phyloP scores from a whole-genome alignment of 495 filamentous ascomycete genomes.

The Amniculicola lignicola region DNA sequence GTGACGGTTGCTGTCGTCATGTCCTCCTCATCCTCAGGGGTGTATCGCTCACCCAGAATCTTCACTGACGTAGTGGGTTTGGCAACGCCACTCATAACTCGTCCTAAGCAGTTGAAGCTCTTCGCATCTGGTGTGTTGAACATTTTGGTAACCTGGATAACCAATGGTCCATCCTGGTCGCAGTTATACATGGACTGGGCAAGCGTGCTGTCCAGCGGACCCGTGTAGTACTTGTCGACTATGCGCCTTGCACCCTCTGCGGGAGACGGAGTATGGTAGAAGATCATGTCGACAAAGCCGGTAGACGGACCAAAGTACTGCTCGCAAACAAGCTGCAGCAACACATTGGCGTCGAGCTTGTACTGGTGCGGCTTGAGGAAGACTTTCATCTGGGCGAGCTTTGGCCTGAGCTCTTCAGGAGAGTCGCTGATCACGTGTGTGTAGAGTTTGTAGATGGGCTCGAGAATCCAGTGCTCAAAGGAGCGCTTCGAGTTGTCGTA shows the following conservation, averaged over 20 bases:
- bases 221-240: slow-evolving; percentile 86
- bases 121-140: slow-evolving; percentile 85
- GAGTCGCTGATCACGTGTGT: slow-evolving; percentile 92
- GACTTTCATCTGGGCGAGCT: slow-evolving; percentile 77
- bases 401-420: slow-evolving; percentile 78
- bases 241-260: slow-evolving; percentile 70
- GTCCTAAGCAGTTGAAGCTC: slow-evolving; percentile 81
- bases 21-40: slow-evolving; percentile 95
- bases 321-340: slow-evolving; percentile 85
- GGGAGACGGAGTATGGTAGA: slow-evolving; percentile 86
- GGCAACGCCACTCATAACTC: slow-evolving; percentile 91
- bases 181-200: slow-evolving; percentile 77
- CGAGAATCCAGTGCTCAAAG: slow-evolving; percentile 92
- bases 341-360: slow-evolving; percentile 80
- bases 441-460: slow-evolving; percentile 97
- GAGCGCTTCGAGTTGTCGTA: slow-evolving; percentile 79
- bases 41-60: slow-evolving; percentile 93
- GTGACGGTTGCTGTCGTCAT: slow-evolving; percentile 88
- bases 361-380: slow-evolving; percentile 85
- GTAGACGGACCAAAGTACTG: slow-evolving; percentile 89
- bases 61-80: slow-evolving; percentile 77
- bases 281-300: slow-evolving; percentile 94
- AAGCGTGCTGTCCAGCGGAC: slow-evolving; percentile 83
- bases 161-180: slow-evolving; percentile 82
- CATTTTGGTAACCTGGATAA: slow-evolving; percentile 88